A percentile compares a stretch with the other conserved stretches of the same genome.
phyloP scores from a whole-genome alignment of 2,329 filamentous ascomycete genomes.

The Ophiocordyceps camponoti-floridani region DNA sequence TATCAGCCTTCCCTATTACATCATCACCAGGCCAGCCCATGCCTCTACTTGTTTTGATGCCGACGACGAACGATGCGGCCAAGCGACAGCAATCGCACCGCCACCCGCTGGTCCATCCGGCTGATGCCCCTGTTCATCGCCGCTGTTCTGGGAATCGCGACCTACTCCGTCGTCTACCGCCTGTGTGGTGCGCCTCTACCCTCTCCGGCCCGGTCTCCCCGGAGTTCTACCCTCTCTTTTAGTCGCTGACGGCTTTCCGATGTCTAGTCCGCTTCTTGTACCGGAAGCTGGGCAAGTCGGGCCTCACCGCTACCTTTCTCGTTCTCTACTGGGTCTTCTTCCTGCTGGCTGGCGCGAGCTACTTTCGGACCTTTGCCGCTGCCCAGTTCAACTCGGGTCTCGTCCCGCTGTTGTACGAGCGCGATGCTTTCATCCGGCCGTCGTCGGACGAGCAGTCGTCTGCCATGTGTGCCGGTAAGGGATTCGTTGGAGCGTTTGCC shows the following conservation, averaged over 20 bases:
- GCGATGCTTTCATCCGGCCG: conserved; percentile 15
- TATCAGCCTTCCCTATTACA: neutral
- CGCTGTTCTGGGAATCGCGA: conserved; percentile 48
- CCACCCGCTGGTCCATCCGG: conserved; percentile 21
- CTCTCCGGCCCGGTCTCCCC: no score
- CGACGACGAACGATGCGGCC: conserved; percentile 13
- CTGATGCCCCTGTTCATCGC: conserved; percentile 54
- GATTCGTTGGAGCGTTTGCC: neutral
- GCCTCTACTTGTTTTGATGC: neutral
- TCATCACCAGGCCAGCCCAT: neutral
- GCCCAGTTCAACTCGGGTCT: conserved; percentile 58
- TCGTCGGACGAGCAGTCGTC: conserved; percentile 3
- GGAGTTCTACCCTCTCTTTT: neutral
- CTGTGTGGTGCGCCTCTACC: conserved; percentile 40
- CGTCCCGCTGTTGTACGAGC: conserved; percentile 37
- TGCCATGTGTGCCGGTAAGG: neutral
- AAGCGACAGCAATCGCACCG: conserved; percentile 10
- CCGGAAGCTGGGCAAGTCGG: conserved; percentile 22
- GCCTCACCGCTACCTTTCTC: conserved; percentile 50
- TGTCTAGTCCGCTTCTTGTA: conserved; percentile 50
- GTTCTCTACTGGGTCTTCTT: conserved; percentile 58
- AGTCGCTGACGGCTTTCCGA: neutral
- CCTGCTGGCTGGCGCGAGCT: conserved; percentile 45
- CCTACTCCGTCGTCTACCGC: conserved; percentile 50
- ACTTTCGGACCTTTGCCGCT: conserved; percentile 51